Conservation (phyloP, 1,284 basidiomycete genomes). For the Hypsizygus ulmarius region DNA sequence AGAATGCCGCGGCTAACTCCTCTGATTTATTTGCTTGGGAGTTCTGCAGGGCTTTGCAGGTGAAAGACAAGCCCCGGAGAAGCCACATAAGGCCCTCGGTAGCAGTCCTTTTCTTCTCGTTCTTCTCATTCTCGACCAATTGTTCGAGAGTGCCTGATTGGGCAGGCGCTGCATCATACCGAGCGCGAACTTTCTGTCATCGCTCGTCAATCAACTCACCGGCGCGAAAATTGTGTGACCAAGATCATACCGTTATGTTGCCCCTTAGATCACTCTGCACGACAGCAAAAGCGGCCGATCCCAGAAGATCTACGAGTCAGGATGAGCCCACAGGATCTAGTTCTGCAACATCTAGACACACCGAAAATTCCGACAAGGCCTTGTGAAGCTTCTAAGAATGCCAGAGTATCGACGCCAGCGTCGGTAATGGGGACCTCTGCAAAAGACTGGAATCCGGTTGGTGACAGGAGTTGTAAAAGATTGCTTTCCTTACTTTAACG, state of each 20-base stretch:
- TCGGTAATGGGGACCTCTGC: conserved; percentile 87
- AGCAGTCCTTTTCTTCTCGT: conserved; percentile 82
- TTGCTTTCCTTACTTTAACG: conserved; percentile 58
- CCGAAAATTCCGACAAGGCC: conserved; percentile 92
- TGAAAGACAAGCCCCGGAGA: conserved; percentile 87
- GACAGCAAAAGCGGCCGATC: conserved; percentile 80
- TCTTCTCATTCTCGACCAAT: conserved; percentile 84
- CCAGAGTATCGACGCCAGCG: conserved; percentile 83
- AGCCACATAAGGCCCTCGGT: conserved; percentile 96
- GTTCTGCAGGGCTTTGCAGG: conserved; percentile 77
- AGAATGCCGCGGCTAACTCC: conserved; percentile 80
- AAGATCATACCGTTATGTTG: conserved; percentile 78
- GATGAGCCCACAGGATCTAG: neutral
- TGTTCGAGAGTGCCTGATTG: conserved; percentile 80
- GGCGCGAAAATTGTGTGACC: conserved; percentile 7
- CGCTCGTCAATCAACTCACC: conserved; percentile 1
- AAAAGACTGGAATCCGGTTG: conserved; percentile 65
- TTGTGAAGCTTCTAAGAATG: conserved; percentile 88
- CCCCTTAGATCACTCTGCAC: conserved; percentile 90
- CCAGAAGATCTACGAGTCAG: conserved; percentile 75
- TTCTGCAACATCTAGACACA: conserved; percentile 34
- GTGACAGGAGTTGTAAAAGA: conserved; percentile 1
- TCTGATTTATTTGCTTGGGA: conserved; percentile 67
- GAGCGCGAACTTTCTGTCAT: conserved; percentile 81
- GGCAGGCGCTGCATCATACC: conserved; percentile 67